Conservation (phyloP, 257 asterid species). For the Fraxinus cuspidata region DNA sequence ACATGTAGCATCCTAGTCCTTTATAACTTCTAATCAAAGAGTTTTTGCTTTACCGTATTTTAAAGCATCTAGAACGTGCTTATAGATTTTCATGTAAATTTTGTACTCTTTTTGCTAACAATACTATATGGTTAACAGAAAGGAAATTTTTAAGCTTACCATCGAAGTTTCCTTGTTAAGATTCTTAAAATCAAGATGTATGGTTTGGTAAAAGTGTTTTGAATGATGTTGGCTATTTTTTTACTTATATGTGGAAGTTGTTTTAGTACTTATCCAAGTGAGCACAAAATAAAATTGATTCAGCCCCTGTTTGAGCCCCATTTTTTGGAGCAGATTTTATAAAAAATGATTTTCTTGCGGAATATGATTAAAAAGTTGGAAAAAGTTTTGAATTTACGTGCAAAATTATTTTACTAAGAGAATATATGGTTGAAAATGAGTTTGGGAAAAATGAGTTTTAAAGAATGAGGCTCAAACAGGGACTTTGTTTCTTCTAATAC, state of each 20-base stretch:
- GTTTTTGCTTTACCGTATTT: constrained; percentile 20
- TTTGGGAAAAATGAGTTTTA: too few relatives aligned
- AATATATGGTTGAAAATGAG: too few relatives aligned
- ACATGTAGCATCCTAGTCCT: neutral
- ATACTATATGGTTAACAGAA: constrained; percentile 5
- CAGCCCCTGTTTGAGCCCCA: neutral
- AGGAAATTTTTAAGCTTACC: neutral
- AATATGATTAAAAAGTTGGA: too few relatives aligned
- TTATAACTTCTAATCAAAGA: neutral
- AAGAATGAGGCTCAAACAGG: too few relatives aligned
- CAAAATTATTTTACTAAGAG: too few relatives aligned
- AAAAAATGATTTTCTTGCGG: too few relatives aligned
- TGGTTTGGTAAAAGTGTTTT: constrained; percentile 2
- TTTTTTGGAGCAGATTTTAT: too few relatives aligned
- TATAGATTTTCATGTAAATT: constrained; percentile 12
- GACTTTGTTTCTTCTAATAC: constrained; percentile 1
- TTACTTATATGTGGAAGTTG: neutral
- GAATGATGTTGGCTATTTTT: neutral
- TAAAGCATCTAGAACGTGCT: constrained; percentile 3
- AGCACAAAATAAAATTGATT: neutral
- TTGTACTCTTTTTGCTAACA: constrained; percentile 6
- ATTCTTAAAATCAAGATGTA: constrained; percentile 16
- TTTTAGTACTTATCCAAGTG: constrained; percentile 2
- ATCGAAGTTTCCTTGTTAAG: constrained; percentile 5
- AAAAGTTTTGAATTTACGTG: too few relatives aligned